phyloP scores from a whole-genome alignment of 179 eudicot genomes.

The Monotropa hypopitys region DNA sequence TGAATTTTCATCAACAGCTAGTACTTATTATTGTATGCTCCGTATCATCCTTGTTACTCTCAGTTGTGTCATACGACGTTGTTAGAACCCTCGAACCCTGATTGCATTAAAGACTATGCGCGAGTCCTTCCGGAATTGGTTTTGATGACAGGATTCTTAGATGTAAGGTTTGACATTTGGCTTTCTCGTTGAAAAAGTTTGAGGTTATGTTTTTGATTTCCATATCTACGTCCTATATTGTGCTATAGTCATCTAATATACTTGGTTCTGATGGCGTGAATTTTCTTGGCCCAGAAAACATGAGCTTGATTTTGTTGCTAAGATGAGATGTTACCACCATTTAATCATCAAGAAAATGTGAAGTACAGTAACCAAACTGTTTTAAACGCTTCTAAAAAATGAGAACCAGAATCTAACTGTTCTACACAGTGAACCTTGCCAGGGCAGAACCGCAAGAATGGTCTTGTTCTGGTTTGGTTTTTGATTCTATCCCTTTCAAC shows the following conservation, averaged over 20 bases:
- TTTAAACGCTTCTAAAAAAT: too few relatives aligned
- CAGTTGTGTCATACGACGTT: not conserved
- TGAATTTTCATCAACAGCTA: not conserved
- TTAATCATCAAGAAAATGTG: not conserved
- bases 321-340: not conserved
- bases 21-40: not conserved
- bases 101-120: not conserved
- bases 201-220: too few relatives aligned
- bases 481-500: too few relatives aligned
- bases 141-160: not conserved
- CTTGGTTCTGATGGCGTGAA: not conserved
- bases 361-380: too few relatives aligned
- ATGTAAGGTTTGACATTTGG: not conserved
- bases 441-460: too few relatives aligned
- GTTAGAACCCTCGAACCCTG: not conserved
- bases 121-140: not conserved
- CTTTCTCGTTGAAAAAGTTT: not conserved
- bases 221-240: not conserved
- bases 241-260: not conserved
- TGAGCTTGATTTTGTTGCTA: not conserved
- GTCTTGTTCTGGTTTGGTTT: too few relatives aligned
- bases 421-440: too few relatives aligned
- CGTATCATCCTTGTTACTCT: not conserved
- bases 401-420: too few relatives aligned
- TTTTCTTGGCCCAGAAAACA: not conserved